Evolutionary conservation across 768 basidiomycete genomes (phyloP).

Genomic region (Auriculariales sp.): DNA sequence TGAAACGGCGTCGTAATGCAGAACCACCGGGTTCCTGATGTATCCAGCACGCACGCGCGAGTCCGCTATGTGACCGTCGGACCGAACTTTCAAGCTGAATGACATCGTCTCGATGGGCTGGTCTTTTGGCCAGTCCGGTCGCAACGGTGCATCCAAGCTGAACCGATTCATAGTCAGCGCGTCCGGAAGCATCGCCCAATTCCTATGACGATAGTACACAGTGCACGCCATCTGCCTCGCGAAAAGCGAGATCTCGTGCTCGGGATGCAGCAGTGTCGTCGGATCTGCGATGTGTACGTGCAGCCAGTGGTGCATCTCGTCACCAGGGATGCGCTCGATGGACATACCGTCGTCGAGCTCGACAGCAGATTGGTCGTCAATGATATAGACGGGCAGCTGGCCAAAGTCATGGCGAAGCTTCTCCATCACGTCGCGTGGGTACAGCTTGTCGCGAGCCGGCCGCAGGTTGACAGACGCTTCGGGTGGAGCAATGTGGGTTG

Average conservation of each 20-base stretch:
- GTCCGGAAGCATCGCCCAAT: slow-evolving; percentile 61
- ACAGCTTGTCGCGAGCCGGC: slow-evolving; percentile 50
- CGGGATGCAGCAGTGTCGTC: slow-evolving; percentile 58
- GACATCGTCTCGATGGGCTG: slow-evolving; percentile 48
- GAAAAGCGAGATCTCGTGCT: slow-evolving; percentile 40
- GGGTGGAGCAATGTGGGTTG: slow-evolving; percentile 20
- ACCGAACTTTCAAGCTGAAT: slow-evolving; percentile 61
- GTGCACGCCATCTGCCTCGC: slow-evolving; percentile 41
- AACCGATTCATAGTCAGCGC: slow-evolving; percentile 29
- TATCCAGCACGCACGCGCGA: slow-evolving; percentile 56
- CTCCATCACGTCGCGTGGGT: slow-evolving; percentile 47
- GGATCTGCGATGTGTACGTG: slow-evolving; percentile 93
- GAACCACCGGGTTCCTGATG: slow-evolving; percentile 46
- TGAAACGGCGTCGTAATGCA: slow-evolving; percentile 62
- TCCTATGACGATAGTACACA: slow-evolving; percentile 49
- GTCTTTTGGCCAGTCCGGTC: slow-evolving; percentile 12
- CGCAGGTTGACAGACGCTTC: slow-evolving; percentile 14
- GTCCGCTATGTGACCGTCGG: slow-evolving; percentile 51
- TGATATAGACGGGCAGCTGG: slow-evolving; percentile 62
- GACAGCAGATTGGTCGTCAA: slow-evolving; percentile 65
- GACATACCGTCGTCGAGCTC: slow-evolving; percentile 94
- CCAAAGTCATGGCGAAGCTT: slow-evolving; percentile 79
- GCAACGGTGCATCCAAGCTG: slow-evolving; percentile 27
- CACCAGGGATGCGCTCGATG: slow-evolving; percentile 47
- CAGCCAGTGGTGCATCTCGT: slow-evolving; percentile 56